phyloP scores from a whole-genome alignment of 1,139 yeast genomes.

The Hemisphaericaspora subhashii region DNA sequence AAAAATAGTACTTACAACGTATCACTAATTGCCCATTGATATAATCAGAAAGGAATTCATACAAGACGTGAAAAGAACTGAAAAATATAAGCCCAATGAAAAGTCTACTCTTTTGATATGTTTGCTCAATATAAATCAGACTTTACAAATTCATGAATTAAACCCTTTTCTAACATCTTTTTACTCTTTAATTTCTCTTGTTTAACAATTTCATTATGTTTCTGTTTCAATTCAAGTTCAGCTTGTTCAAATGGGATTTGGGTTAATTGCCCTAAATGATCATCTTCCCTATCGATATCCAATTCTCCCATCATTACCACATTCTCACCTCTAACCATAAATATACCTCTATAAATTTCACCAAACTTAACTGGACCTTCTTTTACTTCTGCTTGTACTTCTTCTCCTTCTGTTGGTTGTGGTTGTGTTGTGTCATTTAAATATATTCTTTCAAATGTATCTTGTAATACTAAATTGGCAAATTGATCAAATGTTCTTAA shows the following conservation, averaged over 20 bases:
- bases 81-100: conserved; percentile 1
- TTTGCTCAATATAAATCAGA: conserved; percentile 57
- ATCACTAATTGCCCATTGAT: neutral
- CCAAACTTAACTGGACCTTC: conserved; percentile 57
- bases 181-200: conserved; percentile 50
- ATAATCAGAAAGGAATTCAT: conserved; percentile 1
- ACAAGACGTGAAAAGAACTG: conserved; percentile 5
- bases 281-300: conserved; percentile 85
- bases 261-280: conserved; percentile 55
- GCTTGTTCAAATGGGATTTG: conserved; percentile 67
- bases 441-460: conserved; percentile 84
- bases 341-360: conserved; percentile 75
- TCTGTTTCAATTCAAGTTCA: conserved; percentile 40
- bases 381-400: conserved; percentile 24
- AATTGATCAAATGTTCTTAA: conserved; percentile 95
- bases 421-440: no score
- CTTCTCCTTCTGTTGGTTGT: no score
- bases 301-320: conserved; percentile 95
- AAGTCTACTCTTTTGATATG: no score
- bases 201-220: conserved; percentile 39
- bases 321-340: conserved; percentile 94
- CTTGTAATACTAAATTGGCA: conserved; percentile 90
- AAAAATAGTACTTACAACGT: neutral
- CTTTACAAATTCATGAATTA: conserved; percentile 57
- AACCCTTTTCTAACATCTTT: conserved; percentile 50